phyloP scores from a whole-genome alignment of 2,329 filamentous ascomycete species.

The Alternaria arborescens region DNA sequence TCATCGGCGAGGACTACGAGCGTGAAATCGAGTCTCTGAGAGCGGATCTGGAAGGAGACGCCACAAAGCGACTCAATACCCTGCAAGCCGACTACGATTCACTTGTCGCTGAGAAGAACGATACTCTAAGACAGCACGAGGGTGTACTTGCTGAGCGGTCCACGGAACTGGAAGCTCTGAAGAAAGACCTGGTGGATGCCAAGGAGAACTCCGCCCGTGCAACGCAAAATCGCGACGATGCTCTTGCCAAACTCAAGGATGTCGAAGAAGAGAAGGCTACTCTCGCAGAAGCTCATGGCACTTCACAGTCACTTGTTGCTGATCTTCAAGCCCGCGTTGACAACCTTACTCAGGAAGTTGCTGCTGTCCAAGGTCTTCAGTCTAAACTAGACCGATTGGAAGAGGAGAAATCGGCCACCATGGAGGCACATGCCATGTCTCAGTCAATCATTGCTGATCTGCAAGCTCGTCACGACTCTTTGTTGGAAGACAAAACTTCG shows the following conservation, averaged over 20 bases:
- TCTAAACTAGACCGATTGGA: constrained; percentile 23
- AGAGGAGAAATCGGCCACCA: constrained; percentile 30
- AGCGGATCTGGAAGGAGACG: constrained; percentile 48
- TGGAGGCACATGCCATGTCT: constrained; percentile 35
- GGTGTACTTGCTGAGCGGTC: constrained; percentile 30
- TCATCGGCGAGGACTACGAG: constrained; percentile 46
- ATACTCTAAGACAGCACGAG: constrained; percentile 32
- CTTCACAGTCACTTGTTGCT: constrained; percentile 30
- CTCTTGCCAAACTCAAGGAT: constrained; percentile 34
- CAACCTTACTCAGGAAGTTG: constrained; percentile 25
- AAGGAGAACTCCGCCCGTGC: constrained; percentile 36
- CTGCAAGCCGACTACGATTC: constrained; percentile 45
- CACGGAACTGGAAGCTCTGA: constrained; percentile 30
- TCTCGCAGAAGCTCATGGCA: constrained; percentile 31
- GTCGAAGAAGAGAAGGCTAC: constrained; percentile 35
- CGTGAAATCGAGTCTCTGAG: constrained; percentile 47
- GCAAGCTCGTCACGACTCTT: constrained; percentile 39
- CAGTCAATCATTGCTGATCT: constrained; percentile 41
- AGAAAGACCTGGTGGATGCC: constrained; percentile 27
- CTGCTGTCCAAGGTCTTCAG: constrained; percentile 18
- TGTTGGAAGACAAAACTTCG: constrained; percentile 41
- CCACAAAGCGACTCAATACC: constrained; percentile 44
- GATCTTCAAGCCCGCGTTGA: constrained; percentile 38
- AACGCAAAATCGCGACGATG: constrained; percentile 34
- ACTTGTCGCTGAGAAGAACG: constrained; percentile 43